These are phyloP conservation scores for Verbascum thapsus DNA, from an alignment of 257 asterid species.

Conservation along the genomic window DNA sequence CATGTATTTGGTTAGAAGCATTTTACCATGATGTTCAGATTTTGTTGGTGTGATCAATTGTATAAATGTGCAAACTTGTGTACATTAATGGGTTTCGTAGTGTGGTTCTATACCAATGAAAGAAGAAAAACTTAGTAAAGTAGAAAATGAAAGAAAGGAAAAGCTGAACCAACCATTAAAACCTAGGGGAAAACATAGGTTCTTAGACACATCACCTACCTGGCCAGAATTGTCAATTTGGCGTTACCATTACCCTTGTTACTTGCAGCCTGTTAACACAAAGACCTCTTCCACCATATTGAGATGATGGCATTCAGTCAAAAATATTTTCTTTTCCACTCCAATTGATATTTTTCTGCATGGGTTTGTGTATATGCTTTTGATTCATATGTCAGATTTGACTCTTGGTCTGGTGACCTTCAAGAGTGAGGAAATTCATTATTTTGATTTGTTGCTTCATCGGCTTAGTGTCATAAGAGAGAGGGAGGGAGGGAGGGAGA, in stretches of 20 bases:
- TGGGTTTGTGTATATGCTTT: too few species aligned
- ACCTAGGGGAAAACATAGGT: constrained; percentile 1
- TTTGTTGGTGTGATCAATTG: neutral
- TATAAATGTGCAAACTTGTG: neutral
- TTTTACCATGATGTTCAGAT: constrained; percentile 6
- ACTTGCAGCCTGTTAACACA: neutral
- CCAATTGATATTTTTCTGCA: constrained; percentile 2
- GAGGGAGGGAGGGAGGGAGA: too few species aligned
- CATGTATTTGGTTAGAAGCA: constrained; percentile 20
- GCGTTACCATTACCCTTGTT: constrained; percentile 1
- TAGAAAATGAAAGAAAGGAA: neutral
- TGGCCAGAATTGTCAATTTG: too few species aligned
- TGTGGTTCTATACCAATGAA: constrained; percentile 4
- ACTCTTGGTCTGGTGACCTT: too few species aligned
- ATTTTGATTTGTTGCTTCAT: too few species aligned
- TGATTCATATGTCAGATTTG: too few species aligned
- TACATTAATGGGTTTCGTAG: neutral
- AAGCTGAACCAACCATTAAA: constrained; percentile 11
- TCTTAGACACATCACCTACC: neutral
- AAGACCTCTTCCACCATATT: neutral
- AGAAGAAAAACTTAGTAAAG: constrained; percentile 16
- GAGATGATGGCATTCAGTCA: neutral
- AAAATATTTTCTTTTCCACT: neutral
- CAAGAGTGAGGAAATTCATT: too few species aligned
- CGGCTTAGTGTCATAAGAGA: too few species aligned